Evolutionary conservation across 192 early-diverging fungal genomes (phyloP), one percentile per base, ranked within the genome.

Genomic region (Coemansia sp.): DNA sequence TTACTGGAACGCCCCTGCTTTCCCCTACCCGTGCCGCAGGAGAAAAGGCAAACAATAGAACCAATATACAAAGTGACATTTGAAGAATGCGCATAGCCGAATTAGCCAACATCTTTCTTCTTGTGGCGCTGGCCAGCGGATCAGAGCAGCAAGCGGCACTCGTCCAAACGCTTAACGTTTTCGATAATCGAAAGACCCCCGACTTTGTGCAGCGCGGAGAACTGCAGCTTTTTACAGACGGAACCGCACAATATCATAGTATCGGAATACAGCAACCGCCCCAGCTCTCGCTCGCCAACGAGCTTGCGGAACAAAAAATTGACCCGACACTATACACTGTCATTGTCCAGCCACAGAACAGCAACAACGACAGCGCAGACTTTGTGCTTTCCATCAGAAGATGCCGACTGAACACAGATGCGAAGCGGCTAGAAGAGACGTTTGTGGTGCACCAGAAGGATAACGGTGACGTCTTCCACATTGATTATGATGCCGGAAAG

Each of bases 131-230:
- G n/a, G 57, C 57, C 57, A 59, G 37, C 36, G 39, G 57, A 37
- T 40, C 32, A 9, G 57, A 59, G 39, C 37, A 37, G 37, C 37
- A 59, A 18, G 19, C 58, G 0, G 32, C 63, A 4, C 45, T 57
- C 32, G 16, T 41, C 41, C 70, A 81, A 43, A 70, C 65, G 13
- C 68, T 76, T n/a, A 56, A 67, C 36, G 78, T 81, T 5, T 81
- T 68, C 49, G 66, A 81, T 52, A 71, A 72, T 48, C 57, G 42
- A 5, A 59, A 42, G 16, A 48, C 66, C 11, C 36, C 26, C 11
- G 36, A 72, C 8, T 81, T 63, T 41, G 61, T 68, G 2, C 78
- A 73, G 67, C 78, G 78, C 56, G 78, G 78, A 39, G 73, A 81
- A 55, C 55, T 81, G 6, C 63, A 63, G n/a, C n/a, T 76, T 0